Percentiles rank a stretch among this genome's conserved stretches.
phyloP scores from a whole-genome alignment of 148 eudicot genomes.

The Selenicereus undatus region DNA sequence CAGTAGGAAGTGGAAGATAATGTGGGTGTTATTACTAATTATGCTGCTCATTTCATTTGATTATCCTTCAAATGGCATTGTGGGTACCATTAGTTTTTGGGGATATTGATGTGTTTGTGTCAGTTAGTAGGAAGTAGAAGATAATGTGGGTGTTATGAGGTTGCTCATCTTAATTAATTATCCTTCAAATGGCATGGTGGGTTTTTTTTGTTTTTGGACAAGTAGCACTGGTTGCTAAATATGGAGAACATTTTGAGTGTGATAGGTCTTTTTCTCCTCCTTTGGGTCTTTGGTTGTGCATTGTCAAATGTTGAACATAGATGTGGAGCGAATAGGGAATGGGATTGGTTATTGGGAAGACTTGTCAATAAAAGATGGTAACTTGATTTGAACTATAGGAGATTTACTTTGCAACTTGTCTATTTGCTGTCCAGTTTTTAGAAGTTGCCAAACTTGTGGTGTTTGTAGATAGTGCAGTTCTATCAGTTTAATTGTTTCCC shows the following conservation, averaged over 20 bases:
- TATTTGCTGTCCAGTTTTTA: not conserved
- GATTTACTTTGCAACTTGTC: not conserved
- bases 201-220: not conserved
- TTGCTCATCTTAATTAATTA: constrained; percentile 5
- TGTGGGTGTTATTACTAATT: not conserved
- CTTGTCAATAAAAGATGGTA: not conserved
- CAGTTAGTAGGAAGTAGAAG: not conserved
- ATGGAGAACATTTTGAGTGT: constrained; percentile 3
- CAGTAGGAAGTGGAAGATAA: not conserved
- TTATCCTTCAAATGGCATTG: not conserved
- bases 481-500: not conserved
- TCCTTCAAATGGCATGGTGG: not conserved
- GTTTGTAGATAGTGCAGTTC: not conserved
- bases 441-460: constrained; percentile 1
- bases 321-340: not conserved
- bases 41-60: constrained; percentile 5
- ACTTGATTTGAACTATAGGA: not conserved
- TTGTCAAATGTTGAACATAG: not conserved
- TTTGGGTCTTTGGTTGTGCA: not conserved
- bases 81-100: not conserved
- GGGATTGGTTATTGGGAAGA: not conserved
- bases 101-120: constrained; percentile 1
- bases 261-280: not conserved
- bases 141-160: not conserved
- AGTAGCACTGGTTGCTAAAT: constrained; percentile 7